Percentiles rank a stretch among this genome's conserved stretches.
These are phyloP conservation scores for Fusarium goolgardi DNA, from an alignment of 2,329 filamentous ascomycete genomes.

Conservation along the genomic window DNA sequence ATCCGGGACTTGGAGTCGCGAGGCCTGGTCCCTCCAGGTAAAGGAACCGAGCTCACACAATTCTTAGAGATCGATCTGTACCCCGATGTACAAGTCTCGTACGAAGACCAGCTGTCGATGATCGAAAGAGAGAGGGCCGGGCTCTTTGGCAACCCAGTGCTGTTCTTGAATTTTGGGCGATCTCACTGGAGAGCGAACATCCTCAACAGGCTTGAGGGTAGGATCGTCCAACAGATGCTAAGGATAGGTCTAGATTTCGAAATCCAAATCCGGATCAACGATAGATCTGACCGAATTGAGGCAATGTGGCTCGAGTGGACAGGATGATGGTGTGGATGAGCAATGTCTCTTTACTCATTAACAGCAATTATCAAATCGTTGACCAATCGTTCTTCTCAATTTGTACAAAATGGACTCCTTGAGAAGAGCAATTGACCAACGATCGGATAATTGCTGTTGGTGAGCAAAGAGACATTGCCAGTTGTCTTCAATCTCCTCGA, in stretches of 20 bases:
- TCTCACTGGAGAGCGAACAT: too few relatives aligned
- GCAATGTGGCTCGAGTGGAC: background rate
- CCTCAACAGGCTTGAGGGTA: background rate
- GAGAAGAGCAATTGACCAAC: background rate
- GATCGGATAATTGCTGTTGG: too few relatives aligned
- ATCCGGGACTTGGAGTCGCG: constrained; percentile 16
- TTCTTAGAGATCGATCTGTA: background rate
- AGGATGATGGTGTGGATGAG: background rate
- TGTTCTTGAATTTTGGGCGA: background rate
- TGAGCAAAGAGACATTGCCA: too few relatives aligned
- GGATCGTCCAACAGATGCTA: background rate
- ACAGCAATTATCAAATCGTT: too few relatives aligned
- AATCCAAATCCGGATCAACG: background rate
- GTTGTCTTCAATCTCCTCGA: background rate
- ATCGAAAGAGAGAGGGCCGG: background rate
- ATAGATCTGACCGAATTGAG: too few relatives aligned
- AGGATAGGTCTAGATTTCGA: background rate
- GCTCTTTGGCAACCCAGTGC: accelerated
- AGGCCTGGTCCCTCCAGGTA: background rate
- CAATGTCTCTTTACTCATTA: too few relatives aligned
- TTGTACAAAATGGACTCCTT: too few relatives aligned
- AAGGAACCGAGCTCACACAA: background rate
- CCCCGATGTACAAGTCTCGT: background rate
- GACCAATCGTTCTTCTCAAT: too few relatives aligned
- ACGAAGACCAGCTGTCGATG: background rate